Evolutionary conservation across 2,329 filamentous ascomycete genomes (phyloP).

Genomic region (Penicillium italicum): DNA sequence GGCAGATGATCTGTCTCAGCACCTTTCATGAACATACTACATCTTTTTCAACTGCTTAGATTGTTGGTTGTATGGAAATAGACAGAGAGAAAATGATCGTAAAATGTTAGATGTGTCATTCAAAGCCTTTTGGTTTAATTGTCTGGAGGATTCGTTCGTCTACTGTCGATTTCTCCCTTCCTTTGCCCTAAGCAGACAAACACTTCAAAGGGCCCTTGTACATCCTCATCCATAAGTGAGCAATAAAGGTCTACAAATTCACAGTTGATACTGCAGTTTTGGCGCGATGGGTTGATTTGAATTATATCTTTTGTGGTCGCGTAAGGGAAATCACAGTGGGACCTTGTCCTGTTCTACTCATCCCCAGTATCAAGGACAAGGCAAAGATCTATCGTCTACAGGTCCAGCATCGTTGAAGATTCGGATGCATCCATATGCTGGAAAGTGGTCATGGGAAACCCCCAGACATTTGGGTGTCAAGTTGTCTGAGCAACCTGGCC

Average conservation of each 20-base stretch:
- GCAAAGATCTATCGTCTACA: conserved; percentile 23
- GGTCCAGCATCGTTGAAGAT: conserved; percentile 30
- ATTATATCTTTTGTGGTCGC: conserved; percentile 16
- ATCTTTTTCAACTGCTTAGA: neutral
- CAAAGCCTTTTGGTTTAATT: neutral
- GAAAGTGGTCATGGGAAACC: conserved; percentile 5
- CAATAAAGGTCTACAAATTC: conserved; percentile 1
- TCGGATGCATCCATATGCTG: conserved; percentile 18
- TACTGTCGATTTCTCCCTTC: neutral
- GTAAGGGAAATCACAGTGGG: conserved; percentile 18
- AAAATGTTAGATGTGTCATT: neutral
- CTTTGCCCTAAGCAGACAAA: neutral
- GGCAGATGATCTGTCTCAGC: neutral
- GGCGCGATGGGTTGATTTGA: conserved; percentile 20
- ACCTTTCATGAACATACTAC: neutral
- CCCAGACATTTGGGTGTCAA: neutral
- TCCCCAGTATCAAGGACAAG: conserved; percentile 8
- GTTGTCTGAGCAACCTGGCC: neutral
- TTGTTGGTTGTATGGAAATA: neutral
- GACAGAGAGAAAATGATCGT: neutral
- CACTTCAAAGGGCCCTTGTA: neutral
- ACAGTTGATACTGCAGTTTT: conserved; percentile 10
- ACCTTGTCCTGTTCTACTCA: conserved; percentile 4
- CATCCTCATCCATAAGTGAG: neutral
- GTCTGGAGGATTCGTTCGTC: neutral